Evolutionary conservation across 2,329 filamentous ascomycete species (phyloP), one percentile per base, ranked within the genome.

Genomic region (Alternaria sp.): DNA sequence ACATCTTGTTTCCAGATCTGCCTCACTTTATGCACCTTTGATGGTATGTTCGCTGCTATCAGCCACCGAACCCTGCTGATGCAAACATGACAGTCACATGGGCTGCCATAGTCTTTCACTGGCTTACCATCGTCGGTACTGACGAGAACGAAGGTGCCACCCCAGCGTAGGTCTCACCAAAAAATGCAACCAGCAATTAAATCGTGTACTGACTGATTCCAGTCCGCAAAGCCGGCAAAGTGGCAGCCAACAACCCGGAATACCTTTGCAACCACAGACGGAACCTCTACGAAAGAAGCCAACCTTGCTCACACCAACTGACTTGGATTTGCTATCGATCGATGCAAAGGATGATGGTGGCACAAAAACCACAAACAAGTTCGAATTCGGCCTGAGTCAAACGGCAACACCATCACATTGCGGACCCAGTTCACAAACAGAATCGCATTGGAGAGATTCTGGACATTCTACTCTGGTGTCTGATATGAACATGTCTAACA

Each of bases 21-120:
- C 58, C 73, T 81, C 52, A 76, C 72, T 0, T 65, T 79, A 2
- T 83, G 81, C 65, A 78, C 73, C 2, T 62, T 79, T 11, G 80
- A 82, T 58, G 73, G 80, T 81, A 68, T 40, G 75, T 64, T 22
- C 43, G 10, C 16, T 46, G 11, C 34, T 9, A 27, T 27, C 25
- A 27, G 25, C 25, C 25, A 27, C 0, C 25, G 2, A 27, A 5
- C 6, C 25, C 7, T 27, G 25, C 25, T 27, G 25, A 27, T 27
- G 25, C 25, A 27, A 27, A 27, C 25, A 8, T 27, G 28, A 38
- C 20, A 79, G 77, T 79, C 1, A 78, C 77, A 5, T 79, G 75
- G 76, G 67, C 72, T 6, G 73, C 74, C 2, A 61, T 60, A 16
- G 63, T 79, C 8, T 66, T 79, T 9, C 76, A 79, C 50, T 79